Percentiles rank a stretch among this genome's conserved stretches.
phyloP scores from a whole-genome alignment of 1,284 basidiomycete genomes.

The Sporisorium scitamineum region DNA sequence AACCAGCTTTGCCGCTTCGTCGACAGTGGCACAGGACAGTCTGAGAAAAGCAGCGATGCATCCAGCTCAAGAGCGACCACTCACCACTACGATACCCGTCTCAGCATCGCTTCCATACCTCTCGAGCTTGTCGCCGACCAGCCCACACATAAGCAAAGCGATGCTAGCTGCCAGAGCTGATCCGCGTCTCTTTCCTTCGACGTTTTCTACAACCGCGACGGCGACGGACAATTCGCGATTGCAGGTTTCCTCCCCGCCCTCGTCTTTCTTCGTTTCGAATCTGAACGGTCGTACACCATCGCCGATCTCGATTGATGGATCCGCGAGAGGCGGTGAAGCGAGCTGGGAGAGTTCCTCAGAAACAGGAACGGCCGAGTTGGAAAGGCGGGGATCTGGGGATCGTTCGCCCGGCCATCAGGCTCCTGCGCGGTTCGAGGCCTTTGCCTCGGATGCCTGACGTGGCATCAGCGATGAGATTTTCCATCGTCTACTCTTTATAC shows the following conservation, averaged over 20 bases:
- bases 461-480: neutral
- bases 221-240: neutral
- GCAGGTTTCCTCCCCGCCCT: constrained; percentile 12
- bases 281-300: constrained; percentile 17
- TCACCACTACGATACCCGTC: constrained; percentile 2
- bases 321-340: constrained; percentile 1
- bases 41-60: neutral
- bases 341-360: constrained; percentile 7
- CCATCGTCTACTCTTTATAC: constrained; percentile 1
- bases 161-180: constrained; percentile 33
- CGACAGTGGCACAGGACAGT: neutral
- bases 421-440: constrained; percentile 24
- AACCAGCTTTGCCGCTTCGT: neutral
- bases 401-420: neutral
- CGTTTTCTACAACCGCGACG: too few relatives aligned
- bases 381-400: neutral
- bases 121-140: neutral
- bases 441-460: neutral
- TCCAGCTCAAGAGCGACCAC: too few relatives aligned
- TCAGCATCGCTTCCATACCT: constrained; percentile 16
- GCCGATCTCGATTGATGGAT: constrained; percentile 14
- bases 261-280: constrained; percentile 34
- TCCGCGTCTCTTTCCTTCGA: constrained; percentile 30
- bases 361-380: neutral
- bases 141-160: constrained; percentile 20